A percentile compares a stretch with the other conserved stretches of the same genome.
These are phyloP conservation scores for Lobosporangium transversale DNA, from an alignment of 192 early-diverging fungal species.

Conservation along the genomic window DNA sequence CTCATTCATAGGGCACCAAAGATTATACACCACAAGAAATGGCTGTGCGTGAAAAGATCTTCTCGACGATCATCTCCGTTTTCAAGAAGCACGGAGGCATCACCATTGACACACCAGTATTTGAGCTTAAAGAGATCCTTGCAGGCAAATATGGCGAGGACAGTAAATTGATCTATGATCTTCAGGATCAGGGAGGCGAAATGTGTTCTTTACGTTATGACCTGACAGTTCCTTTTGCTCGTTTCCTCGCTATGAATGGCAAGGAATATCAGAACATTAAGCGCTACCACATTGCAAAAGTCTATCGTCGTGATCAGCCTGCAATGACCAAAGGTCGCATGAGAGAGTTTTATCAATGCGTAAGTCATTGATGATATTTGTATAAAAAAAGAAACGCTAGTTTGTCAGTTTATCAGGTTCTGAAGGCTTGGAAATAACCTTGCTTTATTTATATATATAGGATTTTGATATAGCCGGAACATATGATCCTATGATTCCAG, in stretches of 20 bases:
- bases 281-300: conserved; percentile 98
- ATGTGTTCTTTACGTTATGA: conserved; percentile 96
- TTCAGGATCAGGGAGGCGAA: conserved; percentile 97
- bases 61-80: conserved; percentile 82
- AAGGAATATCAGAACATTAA: conserved; percentile 88
- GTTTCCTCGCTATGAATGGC: conserved; percentile 93
- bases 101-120: conserved; percentile 98
- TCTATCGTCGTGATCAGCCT: conserved; percentile 98
- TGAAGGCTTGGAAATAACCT: not conserved
- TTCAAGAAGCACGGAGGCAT: conserved; percentile 98
- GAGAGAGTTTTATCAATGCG: conserved; percentile 98
- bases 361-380: conserved; percentile 52
- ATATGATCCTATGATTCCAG: conserved; percentile 97
- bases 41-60: conserved; percentile 95
- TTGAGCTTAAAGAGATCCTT: conserved; percentile 97
- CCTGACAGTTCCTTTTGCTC: conserved; percentile 97
- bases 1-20: conserved; percentile 92
- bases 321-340: conserved; percentile 98
- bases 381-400: not conserved
- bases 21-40: conserved; percentile 97
- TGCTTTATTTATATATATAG: conserved; percentile 35
- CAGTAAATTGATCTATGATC: conserved; percentile 97
- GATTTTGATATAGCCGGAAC: conserved; percentile 97
- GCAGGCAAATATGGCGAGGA: conserved; percentile 99
- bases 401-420: too few species aligned